These are phyloP conservation scores for Xerocomellus amylosporus DNA, from an alignment of 768 basidiomycete genomes.

Conservation along the genomic window DNA sequence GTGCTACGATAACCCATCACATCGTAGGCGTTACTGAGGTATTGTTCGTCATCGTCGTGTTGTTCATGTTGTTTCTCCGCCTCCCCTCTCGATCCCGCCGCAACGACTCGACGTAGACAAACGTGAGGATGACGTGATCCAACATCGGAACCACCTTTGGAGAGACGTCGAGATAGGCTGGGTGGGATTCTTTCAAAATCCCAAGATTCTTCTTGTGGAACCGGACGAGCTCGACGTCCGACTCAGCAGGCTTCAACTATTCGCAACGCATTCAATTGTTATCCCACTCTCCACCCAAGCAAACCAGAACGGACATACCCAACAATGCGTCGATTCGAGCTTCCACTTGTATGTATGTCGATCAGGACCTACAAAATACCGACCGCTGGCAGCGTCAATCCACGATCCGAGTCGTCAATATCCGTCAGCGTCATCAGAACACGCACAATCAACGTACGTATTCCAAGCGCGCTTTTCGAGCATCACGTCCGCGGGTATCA, in stretches of 20 bases:
- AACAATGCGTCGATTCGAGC: conserved; percentile 22
- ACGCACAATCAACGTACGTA: conserved; percentile 10
- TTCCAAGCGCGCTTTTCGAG: conserved; percentile 15
- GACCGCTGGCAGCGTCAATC: conserved; percentile 19
- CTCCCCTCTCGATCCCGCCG: conserved; percentile 6
- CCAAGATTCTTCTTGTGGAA: conserved; percentile 26
- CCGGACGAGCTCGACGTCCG: conserved; percentile 19
- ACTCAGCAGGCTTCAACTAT: conserved; percentile 19
- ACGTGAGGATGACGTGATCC: conserved; percentile 29
- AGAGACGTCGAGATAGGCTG: conserved; percentile 25
- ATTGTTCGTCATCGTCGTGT: neutral
- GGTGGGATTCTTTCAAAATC: conserved; percentile 16
- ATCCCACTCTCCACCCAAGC: neutral
- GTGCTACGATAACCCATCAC: neutral
- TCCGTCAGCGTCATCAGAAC: neutral
- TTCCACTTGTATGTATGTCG: conserved; percentile 34
- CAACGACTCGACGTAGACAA: conserved; percentile 22
- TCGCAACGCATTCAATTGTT: neutral
- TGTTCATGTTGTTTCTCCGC: neutral
- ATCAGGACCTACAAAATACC: conserved; percentile 34
- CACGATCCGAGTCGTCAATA: neutral
- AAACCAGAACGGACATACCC: conserved; percentile 16
- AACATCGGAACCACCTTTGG: conserved; percentile 15
- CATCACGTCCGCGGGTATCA: conserved; percentile 6
- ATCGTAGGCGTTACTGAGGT: neutral